Base-by-base conservation (phyloP, 2,329 filamentous ascomycete genomes). In the Ceratocystis smalleyi region DNA sequence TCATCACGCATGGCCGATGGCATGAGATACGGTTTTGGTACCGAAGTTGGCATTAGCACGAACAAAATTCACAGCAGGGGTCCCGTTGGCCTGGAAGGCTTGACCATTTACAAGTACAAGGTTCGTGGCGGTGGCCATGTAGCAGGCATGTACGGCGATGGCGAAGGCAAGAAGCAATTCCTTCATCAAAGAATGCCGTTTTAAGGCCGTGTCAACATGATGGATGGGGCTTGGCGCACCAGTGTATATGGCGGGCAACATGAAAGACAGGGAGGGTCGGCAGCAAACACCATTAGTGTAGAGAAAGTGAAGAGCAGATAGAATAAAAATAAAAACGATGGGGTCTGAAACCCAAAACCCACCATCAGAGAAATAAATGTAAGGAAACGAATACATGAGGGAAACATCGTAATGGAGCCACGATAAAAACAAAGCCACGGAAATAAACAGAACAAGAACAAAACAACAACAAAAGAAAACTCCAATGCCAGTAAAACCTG, bases 31-130 rank as follows among this genome's bases (percentile, higher is more conserved):
- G 94, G 94, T 6, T 99, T 99, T 75, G 94, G 94, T 59, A 97
- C 94, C 0, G 94, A 99, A 76, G 94, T 99, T 27, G 94, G 94
- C 64, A 97, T 99, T 75, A 95, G 89, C 77, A 99, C 94, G 61
- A 99, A 96, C 79, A 99, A 97, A 79, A 96, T 99, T 68, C 94
- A 99, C 73, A 88, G 89, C 1, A 80, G 94, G 61, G 94, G 94
- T 0, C 94, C 94, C 0, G 94, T 99, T 5, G 94, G 94, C 1
- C 77, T 99, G 62, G 94, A 97, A 72, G 94, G 94, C 0, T 75
- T 99, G 73, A 96, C 90, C 73, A 97, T 97, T 68, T 96, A 99
- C 77, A 96, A 96, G 78, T 99, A 96, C 78, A 84, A 94, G 74
- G 81, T 99, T 68, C 79, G 88, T 45, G 94, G 92, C 0, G 78